phyloP scores from a whole-genome alignment of 2,329 filamentous ascomycete genomes.

The Aspergillus eucalypticola region DNA sequence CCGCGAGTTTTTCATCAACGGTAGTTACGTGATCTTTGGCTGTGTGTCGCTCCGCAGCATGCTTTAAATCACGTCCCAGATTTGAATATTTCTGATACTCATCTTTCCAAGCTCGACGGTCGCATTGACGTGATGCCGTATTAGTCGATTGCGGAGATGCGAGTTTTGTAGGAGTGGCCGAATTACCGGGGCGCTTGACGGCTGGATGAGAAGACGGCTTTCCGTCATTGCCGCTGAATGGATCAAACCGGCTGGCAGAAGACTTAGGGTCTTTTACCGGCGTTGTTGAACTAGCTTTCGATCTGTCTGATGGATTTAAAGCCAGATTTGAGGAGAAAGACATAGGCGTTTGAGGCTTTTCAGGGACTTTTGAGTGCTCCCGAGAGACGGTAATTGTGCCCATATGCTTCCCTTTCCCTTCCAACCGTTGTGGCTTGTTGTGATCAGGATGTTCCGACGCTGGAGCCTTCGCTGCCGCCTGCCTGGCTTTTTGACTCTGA shows the following conservation, averaged over 20 bases:
- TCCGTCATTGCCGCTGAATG: slow-evolving; percentile 38
- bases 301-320: slow-evolving; percentile 27
- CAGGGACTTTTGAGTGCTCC: slow-evolving; percentile 40
- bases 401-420: slow-evolving; percentile 20
- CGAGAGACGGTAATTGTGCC: slow-evolving; percentile 28
- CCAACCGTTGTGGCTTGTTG: slow-evolving; percentile 18
- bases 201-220: slow-evolving; percentile 38
- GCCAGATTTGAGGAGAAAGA: slow-evolving; percentile 36
- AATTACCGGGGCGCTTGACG: slow-evolving; percentile 33
- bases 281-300: slow-evolving; percentile 37
- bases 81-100: slow-evolving; percentile 45
- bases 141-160: slow-evolving; percentile 32
- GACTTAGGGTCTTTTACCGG: slow-evolving; percentile 46
- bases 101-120: slow-evolving; percentile 45
- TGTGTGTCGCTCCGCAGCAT: slow-evolving; percentile 43
- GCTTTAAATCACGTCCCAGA: slow-evolving; percentile 50
- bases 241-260: slow-evolving; percentile 42
- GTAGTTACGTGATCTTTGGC: slow-evolving; percentile 31
- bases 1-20: slow-evolving; percentile 40
- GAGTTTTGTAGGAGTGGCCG: slow-evolving; percentile 25
- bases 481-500: slow-evolving; percentile 21
- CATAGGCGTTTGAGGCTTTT: slow-evolving; percentile 41
- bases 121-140: slow-evolving; percentile 31
- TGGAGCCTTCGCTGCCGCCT: slow-evolving; percentile 13
- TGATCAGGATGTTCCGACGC: slow-evolving; percentile 15